Evolutionary conservation across 176 grass and related monocot genomes (phyloP), one percentile per base, ranked within the genome.

Genomic region (Juncus inflexus): DNA sequence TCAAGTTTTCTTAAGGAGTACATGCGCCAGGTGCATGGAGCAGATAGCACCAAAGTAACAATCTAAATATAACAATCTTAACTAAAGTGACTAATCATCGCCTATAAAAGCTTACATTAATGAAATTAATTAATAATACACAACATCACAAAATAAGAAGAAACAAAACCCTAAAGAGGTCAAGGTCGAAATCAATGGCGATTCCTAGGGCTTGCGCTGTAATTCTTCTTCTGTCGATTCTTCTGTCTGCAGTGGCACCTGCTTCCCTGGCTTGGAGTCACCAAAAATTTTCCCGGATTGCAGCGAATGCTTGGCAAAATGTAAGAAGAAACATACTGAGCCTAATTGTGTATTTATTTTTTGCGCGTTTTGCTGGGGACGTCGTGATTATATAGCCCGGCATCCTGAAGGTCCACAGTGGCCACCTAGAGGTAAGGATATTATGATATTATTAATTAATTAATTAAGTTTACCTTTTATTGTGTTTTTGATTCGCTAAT

Each of bases 191-290:
- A 51, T 4, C 45, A 2, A 52, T 66, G 43, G 43, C 64, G 12
- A 5, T 66, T 51, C n/a, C 64, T 66, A 42, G 64, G 64, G 15
- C 43, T 50, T 37, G 47, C 12, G 64, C 43, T 35, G 37, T 66
- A 35, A 9, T 66, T n/a, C 64, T 66, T 52, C 42, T 66, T 6
- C 19, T n/a, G 12, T 66, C 64, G 35, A 50, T 52, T 11, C 3
- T 66, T 8, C 28, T 66, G 8, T 15, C 40, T 28, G 43, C 64
- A 66, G 50, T 52, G 28, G 15, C 45, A 37, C 43, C 64, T 66
- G 43, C 13, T 66, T 36, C 15, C 16, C 9, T 51, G 39, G 64
- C 64, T 66, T 41, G 28, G 15, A 15, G 2, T 0, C 6, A 42
- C 12, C 4, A 1, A 36, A 12, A 12, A 51, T 4, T 10, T 5